phyloP scores from a whole-genome alignment of 768 basidiomycete genomes.

The Rhodosporidiobolus sp. region DNA sequence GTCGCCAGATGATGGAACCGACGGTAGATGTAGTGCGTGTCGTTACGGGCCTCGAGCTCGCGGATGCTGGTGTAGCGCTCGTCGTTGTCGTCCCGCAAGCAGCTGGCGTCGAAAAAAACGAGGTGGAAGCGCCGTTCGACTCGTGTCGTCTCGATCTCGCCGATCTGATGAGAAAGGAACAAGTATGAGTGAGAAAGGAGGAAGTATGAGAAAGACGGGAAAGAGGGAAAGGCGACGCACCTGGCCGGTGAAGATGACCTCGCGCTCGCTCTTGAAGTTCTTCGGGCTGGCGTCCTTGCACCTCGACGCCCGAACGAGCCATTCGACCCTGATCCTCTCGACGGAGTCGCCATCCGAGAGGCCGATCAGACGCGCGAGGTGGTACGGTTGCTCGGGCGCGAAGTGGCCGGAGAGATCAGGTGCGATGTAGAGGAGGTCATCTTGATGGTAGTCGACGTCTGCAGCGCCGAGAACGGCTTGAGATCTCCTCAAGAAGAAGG shows the following conservation, averaged over 20 bases:
- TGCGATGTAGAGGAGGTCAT: not conserved
- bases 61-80: too few species aligned
- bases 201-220: not conserved
- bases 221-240: not conserved
- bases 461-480: not conserved
- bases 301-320: not conserved
- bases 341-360: not conserved
- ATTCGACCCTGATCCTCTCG: not conserved
- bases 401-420: not conserved
- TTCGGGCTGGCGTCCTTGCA: not conserved
- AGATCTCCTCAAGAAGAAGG: not conserved
- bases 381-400: not conserved
- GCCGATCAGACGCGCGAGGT: conserved; percentile 2
- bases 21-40: too few species aligned
- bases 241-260: not conserved
- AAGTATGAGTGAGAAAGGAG: too few species aligned
- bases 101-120: too few species aligned
- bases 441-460: not conserved
- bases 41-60: too few species aligned
- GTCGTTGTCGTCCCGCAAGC: too few species aligned
- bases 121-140: too few species aligned
- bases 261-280: not conserved
- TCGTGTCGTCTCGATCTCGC: too few species aligned
- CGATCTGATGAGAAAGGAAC: too few species aligned
- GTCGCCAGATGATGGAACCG: too few species aligned